These are phyloP conservation scores for Mesembryanthemum crystallinum DNA, from an alignment of 148 eudicot genomes.

Conservation along the genomic window DNA sequence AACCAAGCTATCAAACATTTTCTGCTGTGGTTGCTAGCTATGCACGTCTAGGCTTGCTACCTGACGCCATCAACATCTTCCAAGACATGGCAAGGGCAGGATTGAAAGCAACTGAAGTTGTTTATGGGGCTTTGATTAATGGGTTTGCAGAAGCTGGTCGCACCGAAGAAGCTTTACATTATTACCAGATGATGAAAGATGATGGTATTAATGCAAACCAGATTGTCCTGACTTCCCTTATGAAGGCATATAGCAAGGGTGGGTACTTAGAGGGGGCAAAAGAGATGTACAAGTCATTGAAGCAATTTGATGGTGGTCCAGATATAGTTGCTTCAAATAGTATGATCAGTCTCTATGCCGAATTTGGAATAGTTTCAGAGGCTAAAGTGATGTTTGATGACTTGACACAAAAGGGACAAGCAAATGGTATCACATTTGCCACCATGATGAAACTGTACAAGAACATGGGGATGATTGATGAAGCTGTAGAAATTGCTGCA, in stretches of 20 bases:
- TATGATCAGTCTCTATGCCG: conserved; percentile 76
- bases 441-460: conserved; percentile 72
- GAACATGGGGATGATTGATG: conserved; percentile 83
- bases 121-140: conserved; percentile 75
- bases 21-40: conserved; percentile 62
- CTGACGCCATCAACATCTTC: conserved; percentile 55
- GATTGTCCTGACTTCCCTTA: conserved; percentile 67
- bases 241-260: conserved; percentile 70
- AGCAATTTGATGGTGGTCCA: conserved; percentile 61
- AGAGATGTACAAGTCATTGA: conserved; percentile 54
- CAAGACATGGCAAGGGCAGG: conserved; percentile 53
- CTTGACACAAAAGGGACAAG: conserved; percentile 44
- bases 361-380: conserved; percentile 72
- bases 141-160: conserved; percentile 77
- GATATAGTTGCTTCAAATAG: conserved; percentile 78
- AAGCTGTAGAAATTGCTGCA: conserved; percentile 65
- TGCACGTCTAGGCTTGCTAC: conserved; percentile 48
- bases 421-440: conserved; percentile 70
- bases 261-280: conserved; percentile 64
- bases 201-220: conserved; percentile 60
- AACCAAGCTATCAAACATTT: conserved; percentile 53
- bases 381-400: conserved; percentile 57
- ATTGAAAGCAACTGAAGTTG: conserved; percentile 75
- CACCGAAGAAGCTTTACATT: conserved; percentile 57
- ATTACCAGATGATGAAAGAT: conserved; percentile 56